Evolutionary conservation across 164 flowering plant genomes (phyloP), one percentile per base, ranked within the genome.

Genomic region (Hamamelis virginiana): DNA sequence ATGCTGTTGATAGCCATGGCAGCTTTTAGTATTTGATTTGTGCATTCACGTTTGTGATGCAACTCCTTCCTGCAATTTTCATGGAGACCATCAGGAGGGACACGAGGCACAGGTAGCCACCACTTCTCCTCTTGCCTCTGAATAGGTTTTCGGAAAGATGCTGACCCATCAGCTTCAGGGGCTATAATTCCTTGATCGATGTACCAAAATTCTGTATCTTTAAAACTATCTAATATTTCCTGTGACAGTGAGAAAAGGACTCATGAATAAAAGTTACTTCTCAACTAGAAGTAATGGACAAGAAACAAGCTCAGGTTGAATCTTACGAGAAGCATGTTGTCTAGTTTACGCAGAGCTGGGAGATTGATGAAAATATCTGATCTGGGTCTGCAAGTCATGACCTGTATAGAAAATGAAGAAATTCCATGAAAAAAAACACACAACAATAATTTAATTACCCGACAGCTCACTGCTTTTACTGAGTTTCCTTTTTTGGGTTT

Each of bases 71-170:
- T 82, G 5, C 89, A 77, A 48, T 74, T 75, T 47, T 91, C 98
- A 23, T 70, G 71, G 51, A 96, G 90, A 45, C 98, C 98, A 26
- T 82, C 83, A 9, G 84, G 56, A 27, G 97, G 91, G 19, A 96
- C 87, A 55, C 94, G 90, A 23, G 99, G 98, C 14, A 89, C 92
- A 43, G 98, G 99, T 21, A 96, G 84, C 99, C 99, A 96, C 99
- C 99, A 96, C 70, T 93, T 96, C 70, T 96, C 98, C 76, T 89
- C 92, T 66, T 96, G 95, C 59, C 99, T 81, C 66, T 90, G 90
- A 58, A 80, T 69, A 12, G 86, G 73, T 80, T 80, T 87, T 4
- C 81, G 86, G 62, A 85, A 85, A 46, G 98, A 86, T 62, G 83
- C 80, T 11, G 95, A 87, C 0, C 90, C 91, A 81, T 84, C 88